Base-by-base conservation (phyloP, 2,329 filamentous ascomycete species). In the Aureobasidium melanogenum region DNA sequence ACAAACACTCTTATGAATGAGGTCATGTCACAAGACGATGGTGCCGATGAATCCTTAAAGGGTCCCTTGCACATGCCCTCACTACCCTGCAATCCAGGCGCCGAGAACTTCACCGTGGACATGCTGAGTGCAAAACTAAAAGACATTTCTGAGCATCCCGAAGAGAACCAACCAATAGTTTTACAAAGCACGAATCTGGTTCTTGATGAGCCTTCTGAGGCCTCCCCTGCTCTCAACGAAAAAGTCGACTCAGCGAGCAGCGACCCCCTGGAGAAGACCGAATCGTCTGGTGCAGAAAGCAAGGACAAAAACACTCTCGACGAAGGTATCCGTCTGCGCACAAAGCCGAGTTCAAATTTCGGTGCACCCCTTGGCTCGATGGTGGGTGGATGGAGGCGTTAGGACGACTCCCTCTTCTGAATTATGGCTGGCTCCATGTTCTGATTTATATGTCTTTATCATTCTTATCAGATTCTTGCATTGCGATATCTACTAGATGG, bases 21-120 rank as follows among this genome's bases (percentile, higher is more conserved):
- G 15, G 62, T 68, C 43, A 64, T 73, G 43, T 64, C 67, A 0
- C 56, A 59, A 15, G 44, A 59, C 4, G 63, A 64, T 41, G 67
- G 68, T 43, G 65, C 68, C 14, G 70, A 72, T 8, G 70, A 72
- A 4, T 64, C 63, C 1, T 55, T 74, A n/a, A 72, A 64, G 28
- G 72, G 72, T 5, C 71, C 72, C 30, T 50, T 74, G 48, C 69
- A 69, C 55, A 69, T 74, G 67, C 72, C 72, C 1, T 71, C 72
- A 48, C 64, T 74, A 34, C 72, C 72, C 1, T 65, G 69, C 54
- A 60, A 66, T 24, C 71, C 72, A 1, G 65, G 67, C n/a, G 68
- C 67, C 22, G 66, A 65, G 17, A 72, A 72, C 63, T 73, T 74
- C 63, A 73, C 71, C 3, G 62, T 73, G 38, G 71, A 74, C 30